These are phyloP conservation scores for Solanum hybrid DNA, from an alignment of 305 asterid species.

Conservation along the genomic window DNA sequence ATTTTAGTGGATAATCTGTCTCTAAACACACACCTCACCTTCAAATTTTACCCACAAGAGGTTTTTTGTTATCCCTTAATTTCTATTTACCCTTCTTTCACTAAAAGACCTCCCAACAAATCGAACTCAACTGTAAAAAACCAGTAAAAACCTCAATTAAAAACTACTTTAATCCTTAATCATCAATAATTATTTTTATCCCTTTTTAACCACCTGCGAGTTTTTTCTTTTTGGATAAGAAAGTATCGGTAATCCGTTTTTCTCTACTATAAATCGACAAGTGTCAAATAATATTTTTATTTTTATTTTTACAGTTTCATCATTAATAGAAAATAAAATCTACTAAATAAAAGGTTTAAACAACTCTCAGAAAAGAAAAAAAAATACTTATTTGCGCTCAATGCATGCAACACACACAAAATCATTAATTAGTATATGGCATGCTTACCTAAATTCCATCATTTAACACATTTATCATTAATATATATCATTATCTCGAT, in stretches of 20 bases:
- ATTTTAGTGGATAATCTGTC: not conserved
- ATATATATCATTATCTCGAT: not conserved
- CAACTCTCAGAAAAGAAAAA: not conserved
- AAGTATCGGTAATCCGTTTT: not conserved
- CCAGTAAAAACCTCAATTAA: not conserved
- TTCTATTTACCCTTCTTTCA: not conserved
- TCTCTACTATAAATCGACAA: not conserved
- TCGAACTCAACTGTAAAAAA: slow-evolving; percentile 5
- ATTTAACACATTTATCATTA: not conserved
- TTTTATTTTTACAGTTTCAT: not conserved
- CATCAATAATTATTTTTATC: not conserved
- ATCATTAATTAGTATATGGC: not conserved
- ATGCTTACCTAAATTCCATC: not conserved
- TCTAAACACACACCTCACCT: not conserved
- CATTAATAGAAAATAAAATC: not conserved
- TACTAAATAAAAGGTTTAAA: not conserved
- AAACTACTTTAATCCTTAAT: not conserved
- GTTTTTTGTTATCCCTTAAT: not conserved
- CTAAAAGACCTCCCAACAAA: not conserved
- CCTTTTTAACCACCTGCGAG: not conserved
- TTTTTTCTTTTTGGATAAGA: not conserved
- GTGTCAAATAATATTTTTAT: not conserved
- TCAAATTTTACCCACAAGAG: not conserved
- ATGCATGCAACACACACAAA: not conserved
- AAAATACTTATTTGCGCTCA: not conserved